Percentiles rank a stretch among this genome's conserved stretches.
Evolutionary conservation across 176 grass and related monocot species (phyloP).

Genomic region (Elaeis guineensis): DNA sequence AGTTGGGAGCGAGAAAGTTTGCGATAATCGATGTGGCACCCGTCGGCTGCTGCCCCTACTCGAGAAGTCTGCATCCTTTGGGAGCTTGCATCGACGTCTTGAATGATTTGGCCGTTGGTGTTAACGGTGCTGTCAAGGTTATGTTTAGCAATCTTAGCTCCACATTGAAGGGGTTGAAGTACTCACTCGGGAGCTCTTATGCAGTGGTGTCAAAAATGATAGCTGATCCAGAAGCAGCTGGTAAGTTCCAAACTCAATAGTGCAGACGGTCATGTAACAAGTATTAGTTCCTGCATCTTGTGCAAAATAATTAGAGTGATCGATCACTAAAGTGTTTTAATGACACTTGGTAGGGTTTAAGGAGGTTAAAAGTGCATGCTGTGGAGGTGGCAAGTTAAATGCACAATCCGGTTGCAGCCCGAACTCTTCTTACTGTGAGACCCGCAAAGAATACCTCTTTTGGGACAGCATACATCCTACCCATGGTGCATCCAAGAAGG

Average conservation of each 20-base stretch:
- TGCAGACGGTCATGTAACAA: background rate
- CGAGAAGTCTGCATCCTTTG: slow-evolving; percentile 22
- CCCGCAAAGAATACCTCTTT: slow-evolving; percentile 42
- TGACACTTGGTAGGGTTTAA: slow-evolving; percentile 18
- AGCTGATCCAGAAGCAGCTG: slow-evolving; percentile 18
- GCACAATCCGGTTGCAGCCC: slow-evolving; percentile 39
- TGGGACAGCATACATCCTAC: slow-evolving; percentile 56
- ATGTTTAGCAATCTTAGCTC: slow-evolving; percentile 35
- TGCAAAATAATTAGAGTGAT: background rate
- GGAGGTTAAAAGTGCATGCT: slow-evolving; percentile 64
- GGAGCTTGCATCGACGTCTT: slow-evolving; percentile 36
- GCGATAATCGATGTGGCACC: slow-evolving; percentile 36
- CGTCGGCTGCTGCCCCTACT: slow-evolving; percentile 39
- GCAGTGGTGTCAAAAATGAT: slow-evolving; percentile 37
- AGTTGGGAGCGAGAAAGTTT: slow-evolving; percentile 61
- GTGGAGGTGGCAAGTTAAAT: slow-evolving; percentile 49
- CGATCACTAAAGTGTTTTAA: background rate
- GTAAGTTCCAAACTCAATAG: slow-evolving; percentile 12
- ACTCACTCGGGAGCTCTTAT: slow-evolving; percentile 51
- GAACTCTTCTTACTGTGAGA: slow-evolving; percentile 39
- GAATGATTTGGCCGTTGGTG: slow-evolving; percentile 40
- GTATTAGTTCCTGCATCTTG: background rate
- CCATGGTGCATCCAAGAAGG: slow-evolving; percentile 38
- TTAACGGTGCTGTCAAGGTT: slow-evolving; percentile 33
- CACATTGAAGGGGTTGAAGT: slow-evolving; percentile 43